Conservation (phyloP, 2,329 filamentous ascomycete genomes). For the Xylariales sp. region DNA sequence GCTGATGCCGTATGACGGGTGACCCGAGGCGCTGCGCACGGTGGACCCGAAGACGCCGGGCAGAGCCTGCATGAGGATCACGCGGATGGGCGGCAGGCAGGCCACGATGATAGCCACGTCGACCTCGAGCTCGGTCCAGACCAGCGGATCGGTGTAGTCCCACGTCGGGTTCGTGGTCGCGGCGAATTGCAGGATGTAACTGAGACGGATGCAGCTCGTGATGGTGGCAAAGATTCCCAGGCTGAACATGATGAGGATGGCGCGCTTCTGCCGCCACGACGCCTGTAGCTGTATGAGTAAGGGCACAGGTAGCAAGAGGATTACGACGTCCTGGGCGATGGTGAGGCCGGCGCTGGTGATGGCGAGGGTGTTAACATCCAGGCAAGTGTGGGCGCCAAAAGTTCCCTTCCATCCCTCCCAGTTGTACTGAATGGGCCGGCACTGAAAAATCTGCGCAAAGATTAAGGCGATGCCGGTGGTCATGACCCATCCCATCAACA, state of each 20-base stretch:
- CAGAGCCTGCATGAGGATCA: no score
- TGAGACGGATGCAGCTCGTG: slow-evolving; percentile 4
- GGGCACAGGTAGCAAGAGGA: slow-evolving; percentile 4
- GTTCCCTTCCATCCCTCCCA: slow-evolving; percentile 6
- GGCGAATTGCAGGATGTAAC: not conserved
- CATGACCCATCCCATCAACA: not conserved
- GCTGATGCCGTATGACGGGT: no score
- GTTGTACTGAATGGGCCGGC: slow-evolving; percentile 1
- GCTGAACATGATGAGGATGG: slow-evolving; percentile 8
- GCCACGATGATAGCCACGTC: slow-evolving; percentile 2
- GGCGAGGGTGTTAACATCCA: not conserved
- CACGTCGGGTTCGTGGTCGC: slow-evolving; percentile 22
- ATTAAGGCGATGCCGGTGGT: not conserved
- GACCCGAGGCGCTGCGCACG: no score
- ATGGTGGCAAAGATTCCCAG: slow-evolving; percentile 6
- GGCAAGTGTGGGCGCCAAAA: not conserved
- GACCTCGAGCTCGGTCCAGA: slow-evolving; percentile 4
- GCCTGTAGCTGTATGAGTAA: slow-evolving; percentile 1
- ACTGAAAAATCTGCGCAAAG: slow-evolving; percentile 6
- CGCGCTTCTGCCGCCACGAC: not conserved
- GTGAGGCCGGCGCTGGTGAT: not conserved
- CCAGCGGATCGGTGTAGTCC: slow-evolving; percentile 24
- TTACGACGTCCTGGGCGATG: slow-evolving; percentile 1
- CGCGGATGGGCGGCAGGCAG: slow-evolving; percentile 3
- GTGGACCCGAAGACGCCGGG: no score